Evolutionary conservation across 2,329 filamentous ascomycete species (phyloP).

Genomic region (Talaromyces albobiverticillius): DNA sequence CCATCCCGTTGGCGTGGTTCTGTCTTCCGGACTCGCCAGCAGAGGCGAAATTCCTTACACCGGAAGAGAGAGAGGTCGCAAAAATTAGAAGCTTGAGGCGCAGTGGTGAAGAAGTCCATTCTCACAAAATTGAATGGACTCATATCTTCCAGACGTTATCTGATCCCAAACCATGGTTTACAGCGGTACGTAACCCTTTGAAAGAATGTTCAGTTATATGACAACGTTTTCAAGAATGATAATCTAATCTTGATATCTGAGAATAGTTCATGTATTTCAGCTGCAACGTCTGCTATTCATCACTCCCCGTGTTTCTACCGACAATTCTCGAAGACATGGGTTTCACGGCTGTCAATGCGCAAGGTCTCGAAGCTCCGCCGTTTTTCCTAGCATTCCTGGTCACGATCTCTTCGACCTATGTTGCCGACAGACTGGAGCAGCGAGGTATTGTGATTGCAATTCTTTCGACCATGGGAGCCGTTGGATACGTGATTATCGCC

Average conservation of each 20-base stretch:
- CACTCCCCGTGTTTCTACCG: constrained; percentile 63
- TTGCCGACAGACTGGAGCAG: constrained; percentile 65
- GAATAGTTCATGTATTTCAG: constrained; percentile 55
- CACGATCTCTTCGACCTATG: constrained; percentile 59
- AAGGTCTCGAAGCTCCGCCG: constrained; percentile 69
- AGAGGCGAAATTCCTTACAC: constrained; percentile 53
- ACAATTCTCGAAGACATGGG: constrained; percentile 66
- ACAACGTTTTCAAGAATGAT: no score
- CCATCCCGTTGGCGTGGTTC: constrained; percentile 56
- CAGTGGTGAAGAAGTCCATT: constrained; percentile 45
- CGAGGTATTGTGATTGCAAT: constrained; percentile 59
- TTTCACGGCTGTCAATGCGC: constrained; percentile 63
- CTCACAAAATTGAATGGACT: constrained; percentile 44
- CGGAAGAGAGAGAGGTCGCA: constrained; percentile 59
- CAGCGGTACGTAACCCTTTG: constrained; percentile 32
- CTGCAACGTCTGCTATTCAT: constrained; percentile 64
- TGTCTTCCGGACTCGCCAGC: constrained; percentile 53
- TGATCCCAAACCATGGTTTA: constrained; percentile 50
- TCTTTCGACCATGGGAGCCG: constrained; percentile 56
- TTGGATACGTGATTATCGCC: constrained; percentile 65
- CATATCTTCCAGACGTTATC: constrained; percentile 46
- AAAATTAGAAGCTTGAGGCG: constrained; percentile 53
- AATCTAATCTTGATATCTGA: background rate
- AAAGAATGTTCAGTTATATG: background rate
- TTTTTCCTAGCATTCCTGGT: constrained; percentile 66